A percentile compares a stretch with the other conserved stretches of the same genome.
Evolutionary conservation across 2,329 filamentous ascomycete genomes (phyloP).

Genomic region (Pseudocercospora crystallina): DNA sequence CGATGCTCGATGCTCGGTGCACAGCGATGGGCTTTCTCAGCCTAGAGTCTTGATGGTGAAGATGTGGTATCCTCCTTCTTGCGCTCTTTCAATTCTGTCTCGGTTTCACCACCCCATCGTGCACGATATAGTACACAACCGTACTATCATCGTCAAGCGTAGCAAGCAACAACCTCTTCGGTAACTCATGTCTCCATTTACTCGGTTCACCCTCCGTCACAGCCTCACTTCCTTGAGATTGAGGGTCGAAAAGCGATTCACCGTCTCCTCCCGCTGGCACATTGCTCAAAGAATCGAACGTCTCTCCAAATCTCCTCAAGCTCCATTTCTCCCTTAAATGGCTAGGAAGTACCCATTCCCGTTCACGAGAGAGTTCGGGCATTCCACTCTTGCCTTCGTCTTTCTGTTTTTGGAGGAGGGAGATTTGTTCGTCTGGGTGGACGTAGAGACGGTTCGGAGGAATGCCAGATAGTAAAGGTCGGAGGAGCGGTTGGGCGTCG

Average conservation of each 20-base stretch:
- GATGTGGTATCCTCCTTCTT: no score
- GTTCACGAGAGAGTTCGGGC: constrained; percentile 43
- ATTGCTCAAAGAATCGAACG: constrained; percentile 61
- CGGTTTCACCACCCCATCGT: constrained; percentile 84
- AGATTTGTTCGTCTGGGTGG: constrained; percentile 80
- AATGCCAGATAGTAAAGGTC: constrained; percentile 69
- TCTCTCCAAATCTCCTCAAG: constrained; percentile 61
- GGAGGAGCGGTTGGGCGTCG: constrained; percentile 44
- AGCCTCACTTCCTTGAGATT: constrained; percentile 11
- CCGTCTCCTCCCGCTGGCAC: constrained; percentile 40
- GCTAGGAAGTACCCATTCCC: constrained; percentile 75
- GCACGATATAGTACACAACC: constrained; percentile 79
- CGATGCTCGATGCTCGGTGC: no score
- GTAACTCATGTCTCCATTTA: constrained; percentile 41
- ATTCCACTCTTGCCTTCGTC: constrained; percentile 35
- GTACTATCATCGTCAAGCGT: constrained; percentile 79
- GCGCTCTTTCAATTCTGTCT: constrained; percentile 65
- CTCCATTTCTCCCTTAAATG: constrained; percentile 73
- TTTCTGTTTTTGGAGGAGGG: constrained; percentile 59
- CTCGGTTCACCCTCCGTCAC: constrained; percentile 25
- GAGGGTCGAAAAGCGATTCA: constrained; percentile 17
- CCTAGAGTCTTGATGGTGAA: no score
- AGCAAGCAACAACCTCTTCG: constrained; percentile 71
- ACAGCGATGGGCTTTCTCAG: no score
- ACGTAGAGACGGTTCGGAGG: constrained; percentile 73